Percentiles rank a stretch among this genome's conserved stretches.
Conservation (phyloP, 2,329 filamentous ascomycete species). For the Trichoderma sp. region DNA sequence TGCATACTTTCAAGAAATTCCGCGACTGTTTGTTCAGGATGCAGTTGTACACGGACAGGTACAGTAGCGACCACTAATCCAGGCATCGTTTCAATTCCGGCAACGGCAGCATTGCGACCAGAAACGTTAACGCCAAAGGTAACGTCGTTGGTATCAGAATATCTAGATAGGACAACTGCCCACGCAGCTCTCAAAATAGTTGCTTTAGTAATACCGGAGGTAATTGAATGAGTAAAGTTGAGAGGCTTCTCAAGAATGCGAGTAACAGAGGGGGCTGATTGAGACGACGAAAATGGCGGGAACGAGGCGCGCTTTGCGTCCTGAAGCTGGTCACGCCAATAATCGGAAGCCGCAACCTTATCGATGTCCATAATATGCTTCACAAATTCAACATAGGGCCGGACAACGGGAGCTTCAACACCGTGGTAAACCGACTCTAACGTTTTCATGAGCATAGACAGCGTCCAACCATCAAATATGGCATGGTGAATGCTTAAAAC, state of each 20-base stretch:
- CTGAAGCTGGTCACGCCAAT: slow-evolving; percentile 6
- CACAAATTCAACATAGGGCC: slow-evolving; percentile 23
- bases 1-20: slow-evolving; percentile 24
- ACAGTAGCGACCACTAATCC: slow-evolving; percentile 36
- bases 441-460: not conserved
- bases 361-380: slow-evolving; percentile 9
- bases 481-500: slow-evolving; percentile 26
- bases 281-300: not conserved
- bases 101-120: slow-evolving; percentile 32
- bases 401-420: not conserved
- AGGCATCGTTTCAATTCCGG: slow-evolving; percentile 29
- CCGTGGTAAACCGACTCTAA: slow-evolving; percentile 6
- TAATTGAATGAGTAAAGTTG: not conserved
- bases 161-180: slow-evolving; percentile 28
- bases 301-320: slow-evolving; percentile 15
- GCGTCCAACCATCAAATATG: slow-evolving; percentile 29
- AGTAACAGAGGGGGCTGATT: not conserved
- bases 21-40: slow-evolving; percentile 15
- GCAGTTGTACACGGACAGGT: slow-evolving; percentile 28
- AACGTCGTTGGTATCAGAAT: slow-evolving; percentile 27
- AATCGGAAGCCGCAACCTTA: not conserved
- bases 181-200: slow-evolving; percentile 30
- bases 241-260: slow-evolving; percentile 6
- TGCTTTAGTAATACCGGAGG: slow-evolving; percentile 23
- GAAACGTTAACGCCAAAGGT: slow-evolving; percentile 32